These are phyloP conservation scores for Barbatosphaeria neglecta DNA, from an alignment of 495 filamentous ascomycete genomes.

Conservation along the genomic window DNA sequence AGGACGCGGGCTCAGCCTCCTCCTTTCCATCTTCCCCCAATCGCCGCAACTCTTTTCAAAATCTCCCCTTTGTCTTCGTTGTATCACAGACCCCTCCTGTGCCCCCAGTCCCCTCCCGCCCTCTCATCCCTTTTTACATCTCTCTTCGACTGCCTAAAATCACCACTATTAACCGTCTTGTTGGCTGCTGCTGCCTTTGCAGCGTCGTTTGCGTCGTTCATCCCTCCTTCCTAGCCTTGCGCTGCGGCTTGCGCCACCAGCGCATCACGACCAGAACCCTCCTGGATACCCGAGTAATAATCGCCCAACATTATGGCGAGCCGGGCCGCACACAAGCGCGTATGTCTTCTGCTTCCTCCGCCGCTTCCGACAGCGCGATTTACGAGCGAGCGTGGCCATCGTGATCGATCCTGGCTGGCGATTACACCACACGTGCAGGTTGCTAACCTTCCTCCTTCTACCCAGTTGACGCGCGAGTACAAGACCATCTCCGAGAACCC, in stretches of 20 bases:
- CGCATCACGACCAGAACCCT: background rate
- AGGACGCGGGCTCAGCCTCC: no score
- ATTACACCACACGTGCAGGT: no score
- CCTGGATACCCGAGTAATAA: no score
- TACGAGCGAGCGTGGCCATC: no score
- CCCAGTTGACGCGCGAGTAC: constrained; percentile 85
- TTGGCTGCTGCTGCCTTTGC: no score
- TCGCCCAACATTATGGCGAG: constrained; percentile 56
- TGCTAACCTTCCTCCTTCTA: constrained; percentile 1
- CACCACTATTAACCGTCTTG: background rate
- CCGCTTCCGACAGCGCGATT: background rate
- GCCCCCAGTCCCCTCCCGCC: no score
- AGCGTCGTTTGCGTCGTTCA: background rate
- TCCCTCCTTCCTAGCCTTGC: background rate
- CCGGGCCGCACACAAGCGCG: constrained; percentile 71
- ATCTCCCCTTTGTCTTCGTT: background rate
- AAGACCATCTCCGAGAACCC: constrained; percentile 83
- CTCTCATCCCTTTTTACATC: background rate
- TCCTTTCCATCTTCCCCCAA: no score
- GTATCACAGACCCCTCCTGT: no score
- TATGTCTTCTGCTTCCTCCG: constrained; percentile 28
- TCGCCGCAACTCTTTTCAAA: background rate
- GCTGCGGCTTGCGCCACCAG: background rate
- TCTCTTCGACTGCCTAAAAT: background rate
- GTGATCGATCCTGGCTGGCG: no score